A percentile compares a stretch with the other conserved stretches of the same genome.
These are phyloP conservation scores for Cryphonectria radicalis DNA, from an alignment of 2,329 filamentous ascomycete genomes.

Conservation along the genomic window DNA sequence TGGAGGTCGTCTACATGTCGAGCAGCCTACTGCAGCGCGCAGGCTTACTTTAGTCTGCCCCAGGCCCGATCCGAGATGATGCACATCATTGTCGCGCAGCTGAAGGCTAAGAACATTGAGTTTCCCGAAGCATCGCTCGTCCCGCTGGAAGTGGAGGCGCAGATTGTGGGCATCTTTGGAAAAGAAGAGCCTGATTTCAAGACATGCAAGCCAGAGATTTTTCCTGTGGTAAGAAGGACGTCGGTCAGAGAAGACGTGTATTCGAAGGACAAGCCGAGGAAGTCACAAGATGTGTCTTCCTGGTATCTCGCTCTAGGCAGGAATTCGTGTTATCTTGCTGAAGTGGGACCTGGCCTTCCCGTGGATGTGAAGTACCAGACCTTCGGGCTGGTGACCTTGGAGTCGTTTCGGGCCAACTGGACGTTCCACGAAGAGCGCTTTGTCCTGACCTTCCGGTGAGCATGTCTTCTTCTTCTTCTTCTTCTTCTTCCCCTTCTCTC, in stretches of 20 bases:
- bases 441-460: constrained; percentile 56
- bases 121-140: constrained; percentile 44
- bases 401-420: constrained; percentile 56
- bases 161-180: constrained; percentile 52
- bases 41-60: constrained; percentile 54
- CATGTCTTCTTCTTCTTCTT: background rate
- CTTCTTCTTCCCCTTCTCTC: background rate
- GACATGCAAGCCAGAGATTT: constrained; percentile 48
- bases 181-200: constrained; percentile 46
- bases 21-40: constrained; percentile 51
- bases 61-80: constrained; percentile 56
- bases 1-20: constrained; percentile 53
- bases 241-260: constrained; percentile 41
- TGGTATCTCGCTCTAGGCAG: constrained; percentile 60
- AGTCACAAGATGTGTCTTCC: constrained; percentile 53
- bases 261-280: constrained; percentile 49
- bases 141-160: constrained; percentile 51
- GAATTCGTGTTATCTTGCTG: constrained; percentile 56
- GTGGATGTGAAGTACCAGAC: constrained; percentile 53
- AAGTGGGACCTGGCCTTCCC: constrained; percentile 52
- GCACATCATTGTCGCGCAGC: constrained; percentile 46
- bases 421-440: constrained; percentile 59
- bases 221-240: constrained; percentile 56
- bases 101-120: constrained; percentile 41
- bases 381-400: constrained; percentile 58